phyloP scores from a whole-genome alignment of 2,329 filamentous ascomycete species.

The Alternaria sp. region DNA sequence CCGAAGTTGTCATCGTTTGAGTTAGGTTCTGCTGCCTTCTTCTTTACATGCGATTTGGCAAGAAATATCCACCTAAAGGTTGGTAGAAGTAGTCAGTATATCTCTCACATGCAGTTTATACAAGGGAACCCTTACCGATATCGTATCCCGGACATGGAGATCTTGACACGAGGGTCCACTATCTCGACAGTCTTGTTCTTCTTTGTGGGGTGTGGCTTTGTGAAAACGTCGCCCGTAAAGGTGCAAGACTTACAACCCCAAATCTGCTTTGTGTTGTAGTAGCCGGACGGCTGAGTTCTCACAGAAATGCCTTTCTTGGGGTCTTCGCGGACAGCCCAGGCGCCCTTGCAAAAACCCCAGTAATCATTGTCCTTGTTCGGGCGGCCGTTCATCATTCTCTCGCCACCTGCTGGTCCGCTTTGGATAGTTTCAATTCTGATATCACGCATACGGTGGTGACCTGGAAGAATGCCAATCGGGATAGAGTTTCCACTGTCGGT shows the following conservation, averaged over 20 bases:
- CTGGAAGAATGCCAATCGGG: slow-evolving; percentile 20
- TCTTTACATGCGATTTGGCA: slow-evolving; percentile 44
- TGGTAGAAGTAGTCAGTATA: background rate
- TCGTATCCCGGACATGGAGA: slow-evolving; percentile 34
- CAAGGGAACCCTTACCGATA: slow-evolving; percentile 24
- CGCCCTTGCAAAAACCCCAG: slow-evolving; percentile 52
- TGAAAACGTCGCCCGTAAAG: slow-evolving; percentile 42
- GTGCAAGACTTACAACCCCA: slow-evolving; percentile 46
- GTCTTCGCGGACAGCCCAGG: slow-evolving; percentile 46
- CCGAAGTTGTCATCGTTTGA: slow-evolving; percentile 38
- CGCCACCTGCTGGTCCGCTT: slow-evolving; percentile 20
- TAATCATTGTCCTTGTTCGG: slow-evolving; percentile 50
- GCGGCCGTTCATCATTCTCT: slow-evolving; percentile 43
- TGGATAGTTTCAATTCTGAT: slow-evolving; percentile 28
- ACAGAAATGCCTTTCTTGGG: slow-evolving; percentile 39
- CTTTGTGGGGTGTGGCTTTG: slow-evolving; percentile 27
- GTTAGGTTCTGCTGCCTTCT: slow-evolving; percentile 12
- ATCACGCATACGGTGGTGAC: slow-evolving; percentile 7
- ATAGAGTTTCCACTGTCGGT: slow-evolving; percentile 22
- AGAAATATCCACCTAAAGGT: slow-evolving; percentile 42
- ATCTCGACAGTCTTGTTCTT: slow-evolving; percentile 36
- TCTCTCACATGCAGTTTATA: background rate
- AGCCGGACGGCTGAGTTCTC: slow-evolving; percentile 40
- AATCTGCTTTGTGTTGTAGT: slow-evolving; percentile 43
- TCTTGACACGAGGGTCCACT: slow-evolving; percentile 37